A percentile compares a stretch with the other conserved stretches of the same genome.
Evolutionary conservation across 768 basidiomycete species (phyloP).

Genomic region (Boletus vinaceobasis): DNA sequence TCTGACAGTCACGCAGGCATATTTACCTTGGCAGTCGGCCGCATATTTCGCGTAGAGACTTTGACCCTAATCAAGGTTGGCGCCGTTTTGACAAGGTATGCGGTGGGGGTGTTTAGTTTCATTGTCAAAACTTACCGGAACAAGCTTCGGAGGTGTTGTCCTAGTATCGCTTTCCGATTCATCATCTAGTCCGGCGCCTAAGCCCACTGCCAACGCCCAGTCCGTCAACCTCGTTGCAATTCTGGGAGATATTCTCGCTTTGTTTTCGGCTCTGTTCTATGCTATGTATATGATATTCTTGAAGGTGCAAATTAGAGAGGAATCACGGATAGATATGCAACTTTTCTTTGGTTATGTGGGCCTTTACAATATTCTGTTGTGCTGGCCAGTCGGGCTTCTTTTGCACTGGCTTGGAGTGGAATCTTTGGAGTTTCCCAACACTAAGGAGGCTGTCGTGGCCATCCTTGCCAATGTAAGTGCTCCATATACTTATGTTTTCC

Average conservation of each 20-base stretch:
- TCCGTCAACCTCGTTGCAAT: conserved; percentile 27
- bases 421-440: conserved; percentile 65
- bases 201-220: conserved; percentile 7
- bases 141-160: conserved; percentile 76
- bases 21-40: conserved; percentile 85
- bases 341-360: conserved; percentile 95
- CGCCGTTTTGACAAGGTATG: conserved; percentile 78
- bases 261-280: conserved; percentile 86
- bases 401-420: conserved; percentile 75
- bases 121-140: conserved; percentile 7
- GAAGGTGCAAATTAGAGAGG: conserved; percentile 79
- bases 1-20: conserved; percentile 55
- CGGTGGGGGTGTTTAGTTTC: not conserved
- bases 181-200: conserved; percentile 17
- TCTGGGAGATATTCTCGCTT: conserved; percentile 78
- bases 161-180: conserved; percentile 91
- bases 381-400: conserved; percentile 75
- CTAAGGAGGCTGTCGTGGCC: conserved; percentile 44
- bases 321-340: conserved; percentile 88
- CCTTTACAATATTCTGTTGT: conserved; percentile 71
- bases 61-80: conserved; percentile 68
- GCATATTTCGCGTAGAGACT: conserved; percentile 76
- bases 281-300: conserved; percentile 85
- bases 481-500: not conserved
- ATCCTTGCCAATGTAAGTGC: conserved; percentile 54